These are phyloP conservation scores for Neocatenulostroma microsporum DNA, from an alignment of 2,329 filamentous ascomycete species.

Conservation along the genomic window DNA sequence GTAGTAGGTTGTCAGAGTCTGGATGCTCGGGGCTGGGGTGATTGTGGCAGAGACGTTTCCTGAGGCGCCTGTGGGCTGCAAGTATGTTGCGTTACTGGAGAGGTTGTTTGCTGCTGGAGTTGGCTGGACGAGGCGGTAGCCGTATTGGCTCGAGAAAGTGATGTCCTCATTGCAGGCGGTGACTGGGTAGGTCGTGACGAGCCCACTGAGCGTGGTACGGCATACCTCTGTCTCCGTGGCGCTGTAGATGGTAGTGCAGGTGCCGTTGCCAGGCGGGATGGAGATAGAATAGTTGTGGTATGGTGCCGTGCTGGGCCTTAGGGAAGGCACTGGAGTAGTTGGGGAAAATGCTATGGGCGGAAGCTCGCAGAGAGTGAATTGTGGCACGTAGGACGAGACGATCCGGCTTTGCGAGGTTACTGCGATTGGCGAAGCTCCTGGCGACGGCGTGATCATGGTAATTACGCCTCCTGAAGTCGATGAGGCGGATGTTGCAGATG, in stretches of 20 bases:
- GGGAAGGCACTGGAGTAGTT: conserved; percentile 15
- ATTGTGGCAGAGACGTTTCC: conserved; percentile 18
- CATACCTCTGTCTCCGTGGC: conserved; percentile 36
- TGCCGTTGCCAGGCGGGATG: conserved; percentile 26
- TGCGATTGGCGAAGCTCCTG: conserved; percentile 34
- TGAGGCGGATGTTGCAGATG: conserved; percentile 13
- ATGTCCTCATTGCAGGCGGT: conserved; percentile 38
- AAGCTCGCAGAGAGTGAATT: conserved; percentile 37
- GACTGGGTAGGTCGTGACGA: conserved; percentile 35
- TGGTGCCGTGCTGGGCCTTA: conserved; percentile 26
- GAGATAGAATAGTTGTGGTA: conserved; percentile 32
- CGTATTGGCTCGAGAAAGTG: conserved; percentile 40
- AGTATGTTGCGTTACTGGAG: conserved; percentile 7
- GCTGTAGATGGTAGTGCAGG: conserved; percentile 36
- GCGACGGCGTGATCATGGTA: conserved; percentile 36
- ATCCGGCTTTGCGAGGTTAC: conserved; percentile 38
- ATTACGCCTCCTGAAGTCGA: conserved; percentile 24
- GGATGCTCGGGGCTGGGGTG: conserved; percentile 33
- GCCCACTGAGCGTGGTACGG: conserved; percentile 36
- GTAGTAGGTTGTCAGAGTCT: conserved; percentile 37
- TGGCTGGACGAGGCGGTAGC: conserved; percentile 35
- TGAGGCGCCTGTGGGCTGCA: conserved; percentile 6
- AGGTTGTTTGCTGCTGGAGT: conserved; percentile 23
- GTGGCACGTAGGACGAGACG: conserved; percentile 35
- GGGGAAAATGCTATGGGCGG: conserved; percentile 31